These are phyloP conservation scores for Irpex sp. DNA, from an alignment of 1,284 basidiomycete genomes.

Conservation along the genomic window DNA sequence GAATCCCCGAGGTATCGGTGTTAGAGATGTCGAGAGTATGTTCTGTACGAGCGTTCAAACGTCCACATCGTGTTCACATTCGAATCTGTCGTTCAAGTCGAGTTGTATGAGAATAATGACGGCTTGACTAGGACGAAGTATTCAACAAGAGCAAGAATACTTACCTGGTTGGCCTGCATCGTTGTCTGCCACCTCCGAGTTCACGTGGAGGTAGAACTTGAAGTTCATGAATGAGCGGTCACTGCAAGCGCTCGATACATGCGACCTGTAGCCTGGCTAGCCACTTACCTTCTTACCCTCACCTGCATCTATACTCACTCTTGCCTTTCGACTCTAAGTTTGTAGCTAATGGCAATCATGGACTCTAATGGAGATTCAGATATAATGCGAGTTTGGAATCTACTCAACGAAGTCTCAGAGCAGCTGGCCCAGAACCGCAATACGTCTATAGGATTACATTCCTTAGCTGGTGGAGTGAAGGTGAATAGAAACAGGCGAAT, in stretches of 20 bases:
- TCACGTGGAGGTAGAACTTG: neutral
- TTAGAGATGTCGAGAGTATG: no score
- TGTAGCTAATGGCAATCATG: neutral
- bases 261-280: neutral
- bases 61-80: no score
- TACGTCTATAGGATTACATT: conserved; percentile 52
- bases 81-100: no score
- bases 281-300: neutral
- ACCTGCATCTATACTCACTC: neutral
- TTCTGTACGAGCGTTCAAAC: no score
- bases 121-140: no score
- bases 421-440: conserved; percentile 81
- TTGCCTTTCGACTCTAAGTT: neutral
- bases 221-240: neutral
- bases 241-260: neutral
- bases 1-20: no score
- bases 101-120: no score
- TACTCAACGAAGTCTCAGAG: conserved; percentile 78
- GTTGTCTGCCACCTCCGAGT: no score
- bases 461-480: conserved; percentile 77
- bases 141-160: neutral
- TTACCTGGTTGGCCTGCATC: no score
- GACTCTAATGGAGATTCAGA: conserved; percentile 28
- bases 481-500: conserved; percentile 35
- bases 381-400: conserved; percentile 64